A percentile compares a stretch with the other conserved stretches of the same genome.
Conservation (phyloP, 2,329 filamentous ascomycete species). For the Fonsecaea pugnacius region DNA sequence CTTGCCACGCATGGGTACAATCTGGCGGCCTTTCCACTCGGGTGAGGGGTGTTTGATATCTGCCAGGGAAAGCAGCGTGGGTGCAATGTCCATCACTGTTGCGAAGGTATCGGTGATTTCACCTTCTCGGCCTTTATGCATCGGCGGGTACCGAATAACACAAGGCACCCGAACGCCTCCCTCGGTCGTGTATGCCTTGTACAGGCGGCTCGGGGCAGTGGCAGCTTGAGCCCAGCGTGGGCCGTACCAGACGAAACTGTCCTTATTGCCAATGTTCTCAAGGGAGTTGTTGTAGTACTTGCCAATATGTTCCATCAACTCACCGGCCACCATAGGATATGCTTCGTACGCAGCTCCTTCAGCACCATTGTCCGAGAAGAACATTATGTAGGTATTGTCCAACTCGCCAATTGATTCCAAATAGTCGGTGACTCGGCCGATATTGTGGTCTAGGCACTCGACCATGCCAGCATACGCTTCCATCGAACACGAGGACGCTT, state of each 20-base stretch:
- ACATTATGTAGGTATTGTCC: slow-evolving; percentile 56
- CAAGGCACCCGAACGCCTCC: slow-evolving; percentile 45
- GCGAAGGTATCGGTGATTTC: slow-evolving; percentile 45
- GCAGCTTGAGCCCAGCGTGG: slow-evolving; percentile 56
- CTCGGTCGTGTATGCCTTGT: slow-evolving; percentile 46
- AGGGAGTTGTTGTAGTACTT: slow-evolving; percentile 56
- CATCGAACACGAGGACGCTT: slow-evolving; percentile 52
- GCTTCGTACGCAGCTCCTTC: slow-evolving; percentile 55
- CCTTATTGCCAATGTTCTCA: slow-evolving; percentile 53
- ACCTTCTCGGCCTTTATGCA: slow-evolving; percentile 29
- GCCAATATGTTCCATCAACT: slow-evolving; percentile 49
- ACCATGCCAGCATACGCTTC: slow-evolving; percentile 59
- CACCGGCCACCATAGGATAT: slow-evolving; percentile 49
- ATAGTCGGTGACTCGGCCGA: slow-evolving; percentile 53
- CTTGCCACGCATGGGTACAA: slow-evolving; percentile 58
- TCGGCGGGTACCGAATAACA: slow-evolving; percentile 42
- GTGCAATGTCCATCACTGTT: slow-evolving; percentile 59
- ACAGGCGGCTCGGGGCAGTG: slow-evolving; percentile 47
- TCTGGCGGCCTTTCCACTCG: slow-evolving; percentile 54
- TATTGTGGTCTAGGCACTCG: slow-evolving; percentile 52
- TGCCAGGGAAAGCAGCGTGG: slow-evolving; percentile 51
- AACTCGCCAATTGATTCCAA: slow-evolving; percentile 53
- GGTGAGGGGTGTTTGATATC: slow-evolving; percentile 58
- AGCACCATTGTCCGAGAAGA: slow-evolving; percentile 57
- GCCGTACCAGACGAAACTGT: slow-evolving; percentile 58